Conservation (phyloP, 2,329 filamentous ascomycete species). For the Talaromyces islandicus region DNA sequence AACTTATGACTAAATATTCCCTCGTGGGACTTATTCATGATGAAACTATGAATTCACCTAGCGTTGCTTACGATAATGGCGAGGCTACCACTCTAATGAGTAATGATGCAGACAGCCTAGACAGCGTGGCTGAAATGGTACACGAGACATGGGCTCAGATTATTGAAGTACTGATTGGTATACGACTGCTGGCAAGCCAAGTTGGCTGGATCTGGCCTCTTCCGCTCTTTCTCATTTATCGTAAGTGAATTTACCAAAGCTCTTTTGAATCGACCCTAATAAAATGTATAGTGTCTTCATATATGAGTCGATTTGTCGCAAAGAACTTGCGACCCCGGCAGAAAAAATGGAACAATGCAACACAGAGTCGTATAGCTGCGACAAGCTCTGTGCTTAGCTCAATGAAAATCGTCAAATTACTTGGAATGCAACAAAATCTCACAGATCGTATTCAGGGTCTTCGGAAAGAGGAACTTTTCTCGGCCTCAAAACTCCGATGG, state of each 20-base stretch:
- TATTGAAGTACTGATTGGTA: conserved; percentile 40
- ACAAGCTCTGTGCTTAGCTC: conserved; percentile 43
- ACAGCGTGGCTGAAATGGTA: conserved; percentile 31
- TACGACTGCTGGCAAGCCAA: conserved; percentile 36
- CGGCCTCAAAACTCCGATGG: conserved; percentile 35
- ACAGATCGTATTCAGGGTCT: conserved; percentile 32
- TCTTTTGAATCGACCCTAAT: neutral
- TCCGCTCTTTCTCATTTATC: conserved; percentile 34
- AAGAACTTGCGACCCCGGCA: conserved; percentile 34
- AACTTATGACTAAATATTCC: conserved; percentile 37
- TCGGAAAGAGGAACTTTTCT: conserved; percentile 33
- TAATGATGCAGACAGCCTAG: conserved; percentile 40
- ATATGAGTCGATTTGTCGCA: conserved; percentile 28
- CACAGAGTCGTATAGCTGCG: conserved; percentile 43
- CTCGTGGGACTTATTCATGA: conserved; percentile 47
- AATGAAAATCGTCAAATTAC: conserved; percentile 50
- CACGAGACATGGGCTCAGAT: conserved; percentile 43
- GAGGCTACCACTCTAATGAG: conserved; percentile 41
- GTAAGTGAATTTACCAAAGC: conserved; percentile 22
- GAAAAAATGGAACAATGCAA: conserved; percentile 45
- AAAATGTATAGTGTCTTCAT: conserved; percentile 22
- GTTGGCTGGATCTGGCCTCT: conserved; percentile 39
- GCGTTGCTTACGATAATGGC: conserved; percentile 27
- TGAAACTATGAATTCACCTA: conserved; percentile 25
- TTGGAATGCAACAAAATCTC: conserved; percentile 40